phyloP scores from a whole-genome alignment of 164 flowering plant species.

The Magnolia officinalis region DNA sequence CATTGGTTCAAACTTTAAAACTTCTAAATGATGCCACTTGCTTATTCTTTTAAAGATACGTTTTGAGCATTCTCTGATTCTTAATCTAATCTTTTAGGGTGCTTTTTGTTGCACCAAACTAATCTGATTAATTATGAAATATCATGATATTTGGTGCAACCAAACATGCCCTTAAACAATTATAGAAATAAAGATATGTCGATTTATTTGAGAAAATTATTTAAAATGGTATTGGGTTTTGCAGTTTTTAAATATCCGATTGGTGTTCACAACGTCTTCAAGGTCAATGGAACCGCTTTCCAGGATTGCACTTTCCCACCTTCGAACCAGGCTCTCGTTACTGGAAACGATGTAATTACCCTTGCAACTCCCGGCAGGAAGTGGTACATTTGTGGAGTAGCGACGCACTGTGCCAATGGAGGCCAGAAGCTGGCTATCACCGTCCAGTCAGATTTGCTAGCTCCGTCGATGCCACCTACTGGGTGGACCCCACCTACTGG shows the following conservation, averaged over 20 bases:
- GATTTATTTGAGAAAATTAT: too few relatives aligned
- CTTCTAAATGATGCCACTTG: too few relatives aligned
- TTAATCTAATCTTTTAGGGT: too few relatives aligned
- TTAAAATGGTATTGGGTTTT: background rate
- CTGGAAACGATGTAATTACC: conserved; percentile 21
- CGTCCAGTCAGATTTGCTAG: background rate
- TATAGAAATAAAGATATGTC: too few relatives aligned
- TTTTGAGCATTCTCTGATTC: too few relatives aligned
- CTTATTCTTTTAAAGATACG: too few relatives aligned
- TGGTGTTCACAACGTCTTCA: conserved; percentile 22
- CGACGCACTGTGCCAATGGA: conserved; percentile 15
- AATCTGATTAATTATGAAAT: too few relatives aligned
- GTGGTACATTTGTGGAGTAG: conserved; percentile 28
- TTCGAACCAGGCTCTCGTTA: background rate
- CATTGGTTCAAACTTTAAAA: too few relatives aligned
- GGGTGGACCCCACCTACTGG: background rate
- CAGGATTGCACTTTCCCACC: conserved; percentile 12
- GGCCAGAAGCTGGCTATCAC: conserved; percentile 21
- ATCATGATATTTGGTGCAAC: too few relatives aligned
- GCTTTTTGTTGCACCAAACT: too few relatives aligned
- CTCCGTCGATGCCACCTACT: background rate
- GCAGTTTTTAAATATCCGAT: conserved; percentile 20
- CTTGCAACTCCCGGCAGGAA: conserved; percentile 20
- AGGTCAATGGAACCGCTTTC: conserved; percentile 16
- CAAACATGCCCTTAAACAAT: too few relatives aligned